A percentile compares a stretch with the other conserved stretches of the same genome.
These are phyloP conservation scores for Durotheca rogersii DNA, from an alignment of 495 filamentous ascomycete genomes.

Conservation along the genomic window DNA sequence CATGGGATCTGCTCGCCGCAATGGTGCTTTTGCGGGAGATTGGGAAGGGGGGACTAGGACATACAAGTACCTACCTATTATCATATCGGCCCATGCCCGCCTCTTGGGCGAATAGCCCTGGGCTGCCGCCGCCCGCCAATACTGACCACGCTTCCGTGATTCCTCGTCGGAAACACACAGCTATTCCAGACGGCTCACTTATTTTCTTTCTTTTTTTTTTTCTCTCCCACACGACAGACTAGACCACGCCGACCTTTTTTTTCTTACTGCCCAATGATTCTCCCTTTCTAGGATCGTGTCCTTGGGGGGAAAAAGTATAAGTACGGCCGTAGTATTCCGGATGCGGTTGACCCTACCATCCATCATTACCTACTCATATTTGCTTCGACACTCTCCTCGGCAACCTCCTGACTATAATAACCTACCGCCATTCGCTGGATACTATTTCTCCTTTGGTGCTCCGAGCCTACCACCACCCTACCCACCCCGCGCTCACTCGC, in stretches of 20 bases:
- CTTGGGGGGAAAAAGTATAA: slow-evolving; percentile 29
- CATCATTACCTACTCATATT: slow-evolving; percentile 17
- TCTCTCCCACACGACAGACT: slow-evolving; percentile 20
- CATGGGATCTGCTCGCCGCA: slow-evolving; percentile 28
- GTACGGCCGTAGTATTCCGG: slow-evolving; percentile 29
- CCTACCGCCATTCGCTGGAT: slow-evolving; percentile 15
- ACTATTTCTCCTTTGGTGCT: slow-evolving; percentile 2
- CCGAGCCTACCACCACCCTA: not conserved
- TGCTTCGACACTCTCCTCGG: slow-evolving; percentile 9
- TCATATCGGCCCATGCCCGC: slow-evolving; percentile 21
- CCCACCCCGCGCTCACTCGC: not conserved
- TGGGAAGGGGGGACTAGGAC: slow-evolving; percentile 16
- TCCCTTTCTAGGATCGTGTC: slow-evolving; percentile 21
- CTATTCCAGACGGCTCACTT: slow-evolving; percentile 12
- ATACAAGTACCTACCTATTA: slow-evolving; percentile 22
- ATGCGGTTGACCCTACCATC: slow-evolving; percentile 16
- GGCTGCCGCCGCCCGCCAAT: slow-evolving; percentile 23
- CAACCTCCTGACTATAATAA: slow-evolving; percentile 1
- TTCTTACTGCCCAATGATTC: slow-evolving; percentile 21
- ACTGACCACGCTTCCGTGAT: slow-evolving; percentile 29
- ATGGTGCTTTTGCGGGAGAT: slow-evolving; percentile 32
- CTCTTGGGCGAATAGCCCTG: slow-evolving; percentile 23
- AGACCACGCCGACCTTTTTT: slow-evolving; percentile 22
- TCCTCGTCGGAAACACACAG: slow-evolving; percentile 29
- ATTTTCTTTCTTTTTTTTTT: no score